A percentile compares a stretch with the other conserved stretches of the same genome.
These are phyloP conservation scores for Coemansia guatemalensis DNA, from an alignment of 192 early-diverging fungal genomes.

Conservation along the genomic window DNA sequence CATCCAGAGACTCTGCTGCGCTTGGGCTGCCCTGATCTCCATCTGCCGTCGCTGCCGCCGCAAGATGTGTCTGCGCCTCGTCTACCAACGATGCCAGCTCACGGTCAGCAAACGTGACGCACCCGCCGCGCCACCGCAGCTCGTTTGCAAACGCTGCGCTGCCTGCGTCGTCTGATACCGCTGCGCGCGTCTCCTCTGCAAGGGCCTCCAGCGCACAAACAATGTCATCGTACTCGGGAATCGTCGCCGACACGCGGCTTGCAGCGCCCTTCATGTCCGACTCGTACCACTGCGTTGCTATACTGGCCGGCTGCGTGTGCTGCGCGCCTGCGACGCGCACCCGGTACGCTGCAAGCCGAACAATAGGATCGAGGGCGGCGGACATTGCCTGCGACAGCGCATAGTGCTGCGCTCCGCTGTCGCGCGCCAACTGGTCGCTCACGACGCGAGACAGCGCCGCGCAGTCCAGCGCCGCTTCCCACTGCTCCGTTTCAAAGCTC, in stretches of 20 bases:
- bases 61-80: constrained; percentile 2
- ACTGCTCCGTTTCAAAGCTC: constrained; percentile 42
- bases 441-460: constrained; percentile 27
- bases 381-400: constrained; percentile 29
- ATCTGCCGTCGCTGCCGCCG: not conserved
- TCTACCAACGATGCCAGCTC: constrained; percentile 24
- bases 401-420: constrained; percentile 30
- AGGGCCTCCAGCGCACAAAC: constrained; percentile 15
- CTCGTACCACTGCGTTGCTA: constrained; percentile 38
- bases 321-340: constrained; percentile 33
- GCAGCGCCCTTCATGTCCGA: constrained; percentile 10
- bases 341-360: constrained; percentile 47
- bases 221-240: constrained; percentile 13
- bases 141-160: constrained; percentile 12
- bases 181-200: not conserved
- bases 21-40: not conserved
- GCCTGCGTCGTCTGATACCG: not conserved
- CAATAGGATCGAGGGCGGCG: constrained; percentile 38
- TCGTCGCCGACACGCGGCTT: constrained; percentile 9
- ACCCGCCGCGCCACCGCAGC: constrained; percentile 41
- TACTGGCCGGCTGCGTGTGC: constrained; percentile 22
- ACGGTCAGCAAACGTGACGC: constrained; percentile 17
- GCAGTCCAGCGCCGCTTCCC: constrained; percentile 40
- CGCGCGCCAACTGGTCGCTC: constrained; percentile 25
- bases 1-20: not conserved